Conservation (phyloP, 2,329 filamentous ascomycete genomes). For the Didymella arachidicola region DNA sequence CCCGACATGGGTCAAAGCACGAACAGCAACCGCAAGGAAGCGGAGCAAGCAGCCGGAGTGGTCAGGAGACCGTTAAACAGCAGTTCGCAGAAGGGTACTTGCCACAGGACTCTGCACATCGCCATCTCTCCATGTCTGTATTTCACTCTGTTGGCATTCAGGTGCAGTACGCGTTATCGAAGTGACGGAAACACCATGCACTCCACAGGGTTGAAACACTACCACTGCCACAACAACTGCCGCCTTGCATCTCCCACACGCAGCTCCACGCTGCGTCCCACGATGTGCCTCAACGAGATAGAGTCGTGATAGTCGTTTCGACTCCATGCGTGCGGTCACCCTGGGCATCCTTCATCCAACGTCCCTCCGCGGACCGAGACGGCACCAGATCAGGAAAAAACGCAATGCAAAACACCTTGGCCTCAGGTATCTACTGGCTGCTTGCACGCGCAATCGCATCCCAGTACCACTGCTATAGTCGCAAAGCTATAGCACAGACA, state of each 20-base stretch:
- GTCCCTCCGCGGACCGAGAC: constrained; percentile 6
- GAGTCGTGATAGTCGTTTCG: constrained; percentile 15
- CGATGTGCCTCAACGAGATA: constrained; percentile 2
- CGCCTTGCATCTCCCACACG: background rate
- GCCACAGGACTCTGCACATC: background rate
- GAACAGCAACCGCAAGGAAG: background rate
- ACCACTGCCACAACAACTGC: background rate
- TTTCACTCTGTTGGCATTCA: too few relatives aligned
- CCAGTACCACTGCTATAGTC: background rate
- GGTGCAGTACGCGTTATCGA: background rate
- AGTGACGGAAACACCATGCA: background rate
- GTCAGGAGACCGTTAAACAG: background rate
- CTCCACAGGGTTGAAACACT: background rate
- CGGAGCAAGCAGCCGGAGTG: background rate
- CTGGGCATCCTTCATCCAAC: constrained; percentile 1
- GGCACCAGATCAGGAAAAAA: background rate
- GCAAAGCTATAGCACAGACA: background rate
- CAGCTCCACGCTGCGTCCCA: constrained; percentile 7
- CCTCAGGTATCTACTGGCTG: background rate
- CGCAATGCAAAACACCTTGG: background rate
- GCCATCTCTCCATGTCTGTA: background rate
- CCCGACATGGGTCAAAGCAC: background rate
- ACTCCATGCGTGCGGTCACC: constrained; percentile 4
- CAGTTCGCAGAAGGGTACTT: background rate
- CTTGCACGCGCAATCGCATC: background rate